These are phyloP conservation scores for Penicillium brevicompactum DNA, from an alignment of 2,329 filamentous ascomycete genomes.

Conservation along the genomic window DNA sequence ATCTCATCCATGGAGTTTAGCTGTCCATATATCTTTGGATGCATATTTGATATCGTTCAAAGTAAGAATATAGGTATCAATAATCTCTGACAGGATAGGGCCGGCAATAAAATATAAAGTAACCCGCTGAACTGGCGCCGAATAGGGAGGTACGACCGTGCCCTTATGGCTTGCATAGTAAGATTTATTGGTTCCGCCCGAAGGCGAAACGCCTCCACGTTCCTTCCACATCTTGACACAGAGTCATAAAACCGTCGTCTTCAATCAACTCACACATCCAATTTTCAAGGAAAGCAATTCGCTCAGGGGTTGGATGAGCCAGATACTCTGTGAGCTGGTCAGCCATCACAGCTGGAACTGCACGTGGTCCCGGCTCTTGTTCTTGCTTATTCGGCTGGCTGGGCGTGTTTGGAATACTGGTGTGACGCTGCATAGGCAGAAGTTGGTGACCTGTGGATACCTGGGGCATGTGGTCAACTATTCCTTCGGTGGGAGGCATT, in stretches of 20 bases:
- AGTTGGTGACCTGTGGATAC: background rate
- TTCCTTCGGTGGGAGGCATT: too few species aligned
- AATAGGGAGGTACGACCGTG: too few species aligned
- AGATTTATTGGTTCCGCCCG: conserved; percentile 25
- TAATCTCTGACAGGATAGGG: too few species aligned
- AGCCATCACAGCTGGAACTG: conserved; percentile 1
- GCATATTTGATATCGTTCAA: too few species aligned
- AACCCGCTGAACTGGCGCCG: too few species aligned
- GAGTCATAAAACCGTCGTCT: conserved; percentile 41
- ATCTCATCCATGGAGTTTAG: too few species aligned
- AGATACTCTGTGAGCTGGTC: conserved; percentile 36
- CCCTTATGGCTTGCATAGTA: too few species aligned
- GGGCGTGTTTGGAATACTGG: background rate
- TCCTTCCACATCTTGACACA: conserved; percentile 45
- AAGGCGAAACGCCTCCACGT: conserved; percentile 45
- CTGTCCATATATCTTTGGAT: too few species aligned
- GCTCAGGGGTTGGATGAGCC: conserved; percentile 32
- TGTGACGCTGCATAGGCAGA: background rate
- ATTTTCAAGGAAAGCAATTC: conserved; percentile 36
- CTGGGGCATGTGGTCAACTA: background rate
- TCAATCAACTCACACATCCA: conserved; percentile 47
- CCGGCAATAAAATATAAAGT: too few species aligned
- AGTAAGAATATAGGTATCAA: too few species aligned
- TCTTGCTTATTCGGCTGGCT: background rate
- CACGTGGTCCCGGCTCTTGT: background rate